Evolutionary conservation across 192 early-diverging fungal species (phyloP), one percentile per base, ranked within the genome.

Genomic region (Thamnidium elegans): DNA sequence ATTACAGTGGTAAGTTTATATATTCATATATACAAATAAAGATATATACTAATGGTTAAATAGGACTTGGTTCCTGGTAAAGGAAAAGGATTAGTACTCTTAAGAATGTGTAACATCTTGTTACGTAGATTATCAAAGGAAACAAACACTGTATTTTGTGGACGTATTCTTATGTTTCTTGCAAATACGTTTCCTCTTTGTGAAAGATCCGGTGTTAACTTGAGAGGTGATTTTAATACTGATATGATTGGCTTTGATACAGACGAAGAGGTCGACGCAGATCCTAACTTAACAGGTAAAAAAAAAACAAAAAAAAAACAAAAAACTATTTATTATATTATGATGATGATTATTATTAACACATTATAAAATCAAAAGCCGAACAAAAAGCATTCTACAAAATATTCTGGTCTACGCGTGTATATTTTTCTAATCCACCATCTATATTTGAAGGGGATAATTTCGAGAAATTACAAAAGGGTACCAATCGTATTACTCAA

Each of bases 161-260:
- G 96, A 1, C 87, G 94, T n/a, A 91, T 98, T 26, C 75, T 94
- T 53, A 81, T 95, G 55, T 91, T 94, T 66, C 81, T 98, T 2
- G 87, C 94, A 11, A 91, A 86, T 59, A 86, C 87, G 15, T 94
- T 90, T 51, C 83, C 96, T 15, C 78, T 98, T 30, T 83, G 83
- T 1, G 96, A 98, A 70, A 87, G 93, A 23, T 94, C 93, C 0
- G 91, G 89, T 30, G 93, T 96, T 56, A 98, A 98, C 46, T 69
- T 93, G 45, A 79, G 86, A 6, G 96, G 96, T 50, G 90, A 95
- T 58, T 94, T 93, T 76, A 90, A 94, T 69, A 60, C 74, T 11
- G 87, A 89, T 44, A 88, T 90, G 58, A 87, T 89, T 7, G 56
- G 70, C 19, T 72, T 76, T 69, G 77, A 86, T 42, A 56, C 42